These are phyloP conservation scores for Boletellus deceptivus DNA, from an alignment of 1,284 basidiomycete genomes.

Conservation along the genomic window DNA sequence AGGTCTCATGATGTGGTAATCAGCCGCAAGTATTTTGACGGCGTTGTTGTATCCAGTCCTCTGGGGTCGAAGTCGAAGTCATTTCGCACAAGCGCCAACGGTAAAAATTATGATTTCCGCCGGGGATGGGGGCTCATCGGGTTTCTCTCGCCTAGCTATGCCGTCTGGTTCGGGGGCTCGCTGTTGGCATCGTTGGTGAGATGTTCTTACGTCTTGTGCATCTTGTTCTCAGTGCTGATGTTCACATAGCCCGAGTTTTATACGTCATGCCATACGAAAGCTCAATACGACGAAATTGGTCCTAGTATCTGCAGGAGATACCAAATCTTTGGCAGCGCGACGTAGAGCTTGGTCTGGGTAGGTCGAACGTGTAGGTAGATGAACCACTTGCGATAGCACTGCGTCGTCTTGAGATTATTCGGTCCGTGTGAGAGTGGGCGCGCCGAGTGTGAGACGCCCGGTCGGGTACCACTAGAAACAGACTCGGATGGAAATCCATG, in stretches of 20 bases:
- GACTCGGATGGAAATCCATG: too few relatives aligned
- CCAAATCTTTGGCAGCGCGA: slow-evolving; percentile 91
- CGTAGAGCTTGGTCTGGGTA: slow-evolving; percentile 39
- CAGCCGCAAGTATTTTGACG: slow-evolving; percentile 8
- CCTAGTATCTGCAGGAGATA: slow-evolving; percentile 94
- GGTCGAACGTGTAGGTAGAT: background rate
- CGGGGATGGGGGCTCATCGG: slow-evolving; percentile 3
- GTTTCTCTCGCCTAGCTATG: slow-evolving; percentile 55
- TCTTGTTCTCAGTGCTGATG: slow-evolving; percentile 1
- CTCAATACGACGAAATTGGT: slow-evolving; percentile 96
- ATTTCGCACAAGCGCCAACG: slow-evolving; percentile 98
- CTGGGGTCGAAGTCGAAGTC: slow-evolving; percentile 94
- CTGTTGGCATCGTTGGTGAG: slow-evolving; percentile 84
- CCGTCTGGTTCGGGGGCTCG: slow-evolving; percentile 98
- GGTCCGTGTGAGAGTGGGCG: too few relatives aligned
- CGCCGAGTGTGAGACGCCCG: too few relatives aligned
- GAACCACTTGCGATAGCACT: background rate
- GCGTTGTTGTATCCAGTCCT: slow-evolving; percentile 56
- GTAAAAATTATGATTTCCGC: slow-evolving; percentile 36
- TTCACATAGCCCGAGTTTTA: slow-evolving; percentile 86
- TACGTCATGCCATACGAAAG: slow-evolving; percentile 95
- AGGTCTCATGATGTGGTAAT: slow-evolving; percentile 16
- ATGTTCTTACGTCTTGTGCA: background rate
- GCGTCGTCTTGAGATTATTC: background rate
- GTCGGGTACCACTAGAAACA: too few relatives aligned